Evolutionary conservation across 2,329 filamentous ascomycete genomes (phyloP).

Genomic region (Blumeria graminis): DNA sequence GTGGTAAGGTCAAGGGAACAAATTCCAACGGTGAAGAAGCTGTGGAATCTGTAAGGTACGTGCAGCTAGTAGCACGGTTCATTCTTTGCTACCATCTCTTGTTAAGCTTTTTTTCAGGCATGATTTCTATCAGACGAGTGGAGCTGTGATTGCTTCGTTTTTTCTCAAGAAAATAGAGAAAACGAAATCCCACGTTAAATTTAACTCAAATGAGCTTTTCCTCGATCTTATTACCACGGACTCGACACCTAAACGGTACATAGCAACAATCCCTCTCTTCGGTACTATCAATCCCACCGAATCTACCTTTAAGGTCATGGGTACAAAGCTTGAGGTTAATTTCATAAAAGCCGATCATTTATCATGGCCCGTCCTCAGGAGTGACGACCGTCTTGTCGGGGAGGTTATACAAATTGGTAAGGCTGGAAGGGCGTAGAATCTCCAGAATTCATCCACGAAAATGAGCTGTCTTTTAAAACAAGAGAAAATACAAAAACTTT

Average conservation of each 20-base stretch:
- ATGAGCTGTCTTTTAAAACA: too few relatives aligned
- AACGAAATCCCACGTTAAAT: constrained; percentile 45
- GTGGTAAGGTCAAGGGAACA: constrained; percentile 37
- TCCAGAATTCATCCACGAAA: neutral
- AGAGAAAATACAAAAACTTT: too few relatives aligned
- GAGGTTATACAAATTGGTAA: constrained; percentile 80
- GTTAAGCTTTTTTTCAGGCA: constrained; percentile 23
- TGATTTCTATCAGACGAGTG: constrained; percentile 87
- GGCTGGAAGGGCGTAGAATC: constrained; percentile 30
- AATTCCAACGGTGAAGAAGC: constrained; percentile 40
- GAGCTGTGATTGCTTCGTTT: constrained; percentile 66
- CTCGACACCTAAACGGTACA: constrained; percentile 50
- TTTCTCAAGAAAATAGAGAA: constrained; percentile 97
- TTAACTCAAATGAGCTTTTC: constrained; percentile 35
- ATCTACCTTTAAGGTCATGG: constrained; percentile 40
- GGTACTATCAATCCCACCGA: constrained; percentile 45
- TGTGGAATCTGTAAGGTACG: constrained; percentile 52
- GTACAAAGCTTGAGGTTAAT: constrained; percentile 45
- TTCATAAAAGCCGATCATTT: constrained; percentile 37
- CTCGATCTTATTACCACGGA: constrained; percentile 76
- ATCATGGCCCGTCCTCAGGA: constrained; percentile 44
- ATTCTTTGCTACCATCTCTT: neutral
- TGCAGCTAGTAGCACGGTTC: constrained; percentile 4
- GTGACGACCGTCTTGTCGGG: constrained; percentile 38
- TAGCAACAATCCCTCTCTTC: constrained; percentile 48